phyloP scores from a whole-genome alignment of 768 basidiomycete species.

The Suillus occidentalis region DNA sequence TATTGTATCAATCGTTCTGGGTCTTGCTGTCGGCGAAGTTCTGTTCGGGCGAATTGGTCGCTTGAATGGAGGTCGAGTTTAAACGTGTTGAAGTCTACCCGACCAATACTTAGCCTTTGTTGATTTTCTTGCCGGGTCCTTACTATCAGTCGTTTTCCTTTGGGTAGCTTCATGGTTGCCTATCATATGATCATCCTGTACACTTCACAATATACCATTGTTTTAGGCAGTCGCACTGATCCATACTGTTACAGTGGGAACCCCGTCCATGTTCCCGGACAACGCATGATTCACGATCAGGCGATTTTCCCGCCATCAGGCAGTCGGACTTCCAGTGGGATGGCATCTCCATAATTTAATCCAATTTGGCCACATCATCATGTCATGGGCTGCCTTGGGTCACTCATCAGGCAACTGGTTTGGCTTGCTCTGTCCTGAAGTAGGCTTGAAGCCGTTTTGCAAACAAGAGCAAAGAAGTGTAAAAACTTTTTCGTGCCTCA shows the following conservation, averaged over 20 bases:
- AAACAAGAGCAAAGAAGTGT: constrained; percentile 22
- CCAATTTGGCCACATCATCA: background rate
- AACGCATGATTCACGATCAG: background rate
- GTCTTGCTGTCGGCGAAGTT: constrained; percentile 73
- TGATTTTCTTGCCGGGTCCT: background rate
- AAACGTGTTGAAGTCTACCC: background rate
- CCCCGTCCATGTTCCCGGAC: background rate
- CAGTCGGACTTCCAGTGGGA: background rate
- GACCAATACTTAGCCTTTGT: too few relatives aligned
- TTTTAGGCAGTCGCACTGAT: background rate
- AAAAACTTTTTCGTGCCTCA: constrained; percentile 17
- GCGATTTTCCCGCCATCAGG: background rate
- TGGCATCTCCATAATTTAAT: background rate
- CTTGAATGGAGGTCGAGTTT: constrained; percentile 3
- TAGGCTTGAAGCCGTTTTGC: background rate
- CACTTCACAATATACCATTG: background rate
- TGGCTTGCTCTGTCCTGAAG: background rate
- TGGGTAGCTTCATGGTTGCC: background rate
- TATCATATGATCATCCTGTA: background rate
- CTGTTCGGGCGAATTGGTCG: constrained; percentile 59
- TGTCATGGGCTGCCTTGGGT: background rate
- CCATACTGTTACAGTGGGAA: background rate
- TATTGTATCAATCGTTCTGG: constrained; percentile 69
- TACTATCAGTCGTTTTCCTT: background rate
- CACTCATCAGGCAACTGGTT: background rate